Percentiles rank a stretch among this genome's conserved stretches.
These are phyloP conservation scores for Pestalotiopsis sp. DNA, from an alignment of 2,329 filamentous ascomycete genomes.

Conservation along the genomic window DNA sequence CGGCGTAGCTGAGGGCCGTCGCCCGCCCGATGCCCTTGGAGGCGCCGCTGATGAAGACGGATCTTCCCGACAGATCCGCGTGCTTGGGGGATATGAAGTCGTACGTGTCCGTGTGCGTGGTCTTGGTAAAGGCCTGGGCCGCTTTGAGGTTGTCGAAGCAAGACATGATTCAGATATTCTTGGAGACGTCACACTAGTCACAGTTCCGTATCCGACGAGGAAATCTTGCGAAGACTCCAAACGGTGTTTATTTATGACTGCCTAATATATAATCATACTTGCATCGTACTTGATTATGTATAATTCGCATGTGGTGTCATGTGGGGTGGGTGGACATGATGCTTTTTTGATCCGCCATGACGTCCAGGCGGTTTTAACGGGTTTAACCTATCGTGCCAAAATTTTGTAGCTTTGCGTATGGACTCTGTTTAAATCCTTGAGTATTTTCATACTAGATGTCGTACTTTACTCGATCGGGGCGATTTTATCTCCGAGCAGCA, in stretches of 20 bases:
- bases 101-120: constrained; percentile 33
- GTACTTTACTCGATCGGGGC: no score
- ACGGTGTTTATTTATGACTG: not conserved
- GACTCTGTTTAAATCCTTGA: not conserved
- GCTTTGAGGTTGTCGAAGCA: not conserved
- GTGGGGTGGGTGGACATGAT: not conserved
- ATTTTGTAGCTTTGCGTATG: not conserved
- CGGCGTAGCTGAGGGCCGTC: constrained; percentile 52
- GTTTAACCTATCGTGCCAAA: not conserved
- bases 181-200: not conserved
- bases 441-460: no score
- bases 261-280: not conserved
- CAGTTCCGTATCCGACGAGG: not conserved
- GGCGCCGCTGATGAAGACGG: constrained; percentile 51
- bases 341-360: not conserved
- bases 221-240: no score
- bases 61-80: constrained; percentile 27
- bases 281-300: not conserved
- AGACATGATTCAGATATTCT: not conserved
- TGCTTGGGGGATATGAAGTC: constrained; percentile 28
- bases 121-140: constrained; percentile 14
- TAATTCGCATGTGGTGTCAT: not conserved
- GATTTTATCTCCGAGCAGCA: no score
- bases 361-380: not conserved
- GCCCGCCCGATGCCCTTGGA: constrained; percentile 51